Evolutionary conservation across 2,329 filamentous ascomycete genomes (phyloP), one percentile per base, ranked within the genome.

Genomic region (Colletotrichum musae): DNA sequence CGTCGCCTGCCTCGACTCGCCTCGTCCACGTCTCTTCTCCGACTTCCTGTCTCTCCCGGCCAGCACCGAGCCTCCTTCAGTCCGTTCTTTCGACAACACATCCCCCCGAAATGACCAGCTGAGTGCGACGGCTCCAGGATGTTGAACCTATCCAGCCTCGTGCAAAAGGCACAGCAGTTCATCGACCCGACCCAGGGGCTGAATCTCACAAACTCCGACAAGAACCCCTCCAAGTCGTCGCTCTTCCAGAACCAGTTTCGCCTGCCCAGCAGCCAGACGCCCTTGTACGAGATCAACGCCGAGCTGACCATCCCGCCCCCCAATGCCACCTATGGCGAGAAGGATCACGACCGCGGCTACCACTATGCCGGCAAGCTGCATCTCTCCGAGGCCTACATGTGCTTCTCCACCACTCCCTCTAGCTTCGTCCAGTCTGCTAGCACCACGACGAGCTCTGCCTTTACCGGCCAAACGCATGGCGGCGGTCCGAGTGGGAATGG

Each of bases 211-310:
- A 88, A 91, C 76, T 89, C 92, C 68, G 93, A 96, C 81, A 89
- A 89, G 72, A 92, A 94, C 79, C 94, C 95, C 58, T 95, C 95
- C 77, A 98, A 98, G 84, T 91, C 94, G 64, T 92, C 93, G 59
- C 89, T 98, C 68, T 99, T 98, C 84, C 94, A 96, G 83, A 92
- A 93, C 80, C 96, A 99, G 82, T 99, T 99, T 85, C 94, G 96
- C 73, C 92, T 99, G 41, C 96, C 96, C 53, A 91, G 94, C 77
- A 92, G 94, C 47, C 95, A 99, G 82, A 95, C 93, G 72, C 96
- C 96, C 64, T 88, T 98, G 67, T 94, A 97, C 83, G 96, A 99
- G 85, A 98, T 99, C 82, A 94, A 93, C 70, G 95, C 96, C 77
- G 96, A 99, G 85, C 89, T 99, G 70, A 97, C 94, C 65, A 93